Conservation (phyloP, 1,284 basidiomycete genomes). For the Sparassis latifolia region DNA sequence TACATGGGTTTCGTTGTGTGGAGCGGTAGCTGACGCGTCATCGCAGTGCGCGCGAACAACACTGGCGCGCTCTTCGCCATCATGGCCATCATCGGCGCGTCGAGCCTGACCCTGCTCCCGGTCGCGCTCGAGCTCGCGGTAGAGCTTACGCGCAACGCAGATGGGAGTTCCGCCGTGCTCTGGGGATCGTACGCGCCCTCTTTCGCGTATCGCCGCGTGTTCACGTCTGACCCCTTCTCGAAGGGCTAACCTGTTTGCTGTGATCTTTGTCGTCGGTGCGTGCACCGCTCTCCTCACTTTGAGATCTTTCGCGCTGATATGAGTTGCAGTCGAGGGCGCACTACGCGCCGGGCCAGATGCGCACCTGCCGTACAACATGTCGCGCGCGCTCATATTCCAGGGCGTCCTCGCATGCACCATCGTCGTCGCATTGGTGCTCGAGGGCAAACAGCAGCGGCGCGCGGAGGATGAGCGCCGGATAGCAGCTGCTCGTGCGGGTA, state of each 20-base stretch:
- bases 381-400: slow-evolving; percentile 54
- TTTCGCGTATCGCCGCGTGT: neutral
- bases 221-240: neutral
- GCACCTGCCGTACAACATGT: slow-evolving; percentile 66
- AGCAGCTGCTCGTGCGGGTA: neutral
- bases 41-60: slow-evolving; percentile 54
- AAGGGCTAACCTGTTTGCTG: slow-evolving; percentile 58
- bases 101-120: slow-evolving; percentile 63
- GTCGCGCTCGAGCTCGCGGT: slow-evolving; percentile 69
- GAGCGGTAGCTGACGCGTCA: neutral
- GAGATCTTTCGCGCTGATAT: neutral
- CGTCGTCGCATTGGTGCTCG: slow-evolving; percentile 35
- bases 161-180: slow-evolving; percentile 64
- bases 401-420: slow-evolving; percentile 38
- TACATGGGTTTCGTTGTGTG: neutral
- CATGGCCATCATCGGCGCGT: slow-evolving; percentile 59
- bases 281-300: neutral
- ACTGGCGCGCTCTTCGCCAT: slow-evolving; percentile 54
- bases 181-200: slow-evolving; percentile 54
- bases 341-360: slow-evolving; percentile 54
- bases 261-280: slow-evolving; percentile 63
- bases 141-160: slow-evolving; percentile 72
- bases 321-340: slow-evolving; percentile 46
- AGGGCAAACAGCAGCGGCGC: slow-evolving; percentile 54
- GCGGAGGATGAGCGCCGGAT: slow-evolving; percentile 46